Conservation (phyloP, 2,329 filamentous ascomycete species). For the Trichoderma citrinoviride region DNA sequence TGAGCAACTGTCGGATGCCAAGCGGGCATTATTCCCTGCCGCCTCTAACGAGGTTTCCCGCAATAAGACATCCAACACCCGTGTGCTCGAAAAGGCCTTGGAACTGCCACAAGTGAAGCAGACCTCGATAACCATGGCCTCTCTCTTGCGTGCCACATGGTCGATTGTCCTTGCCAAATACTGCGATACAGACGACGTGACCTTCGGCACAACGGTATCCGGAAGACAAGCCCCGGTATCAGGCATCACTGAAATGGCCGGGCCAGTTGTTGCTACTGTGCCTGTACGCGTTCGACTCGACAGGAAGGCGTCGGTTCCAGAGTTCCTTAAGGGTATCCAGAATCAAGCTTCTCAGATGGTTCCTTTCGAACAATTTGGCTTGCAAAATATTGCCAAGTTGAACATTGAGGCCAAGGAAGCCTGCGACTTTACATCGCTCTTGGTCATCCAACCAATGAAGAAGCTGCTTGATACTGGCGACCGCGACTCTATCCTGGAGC, state of each 20-base stretch:
- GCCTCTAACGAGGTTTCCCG: background rate
- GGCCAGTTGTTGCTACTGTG: conserved; percentile 26
- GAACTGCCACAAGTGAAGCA: background rate
- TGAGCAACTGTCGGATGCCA: conserved; percentile 19
- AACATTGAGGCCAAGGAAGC: conserved; percentile 22
- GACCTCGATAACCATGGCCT: conserved; percentile 25
- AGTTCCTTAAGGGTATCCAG: conserved; percentile 22
- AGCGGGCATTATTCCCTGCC: conserved; percentile 17
- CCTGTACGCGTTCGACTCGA: conserved; percentile 20
- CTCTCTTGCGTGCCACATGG: conserved; percentile 22
- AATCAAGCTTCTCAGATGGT: conserved; percentile 25
- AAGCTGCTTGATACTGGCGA: background rate
- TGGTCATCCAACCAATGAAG: conserved; percentile 25
- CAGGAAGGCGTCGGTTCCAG: background rate
- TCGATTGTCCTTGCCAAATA: conserved; percentile 11
- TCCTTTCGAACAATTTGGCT: conserved; percentile 26
- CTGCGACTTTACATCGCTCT: conserved; percentile 26
- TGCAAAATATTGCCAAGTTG: conserved; percentile 28
- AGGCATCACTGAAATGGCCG: conserved; percentile 26
- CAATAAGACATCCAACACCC: background rate
- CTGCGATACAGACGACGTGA: conserved; percentile 24
- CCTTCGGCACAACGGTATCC: conserved; percentile 26
- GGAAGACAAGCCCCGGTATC: conserved; percentile 27
- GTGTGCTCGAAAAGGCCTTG: background rate
- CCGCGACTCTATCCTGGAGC: background rate